phyloP scores from a whole-genome alignment of 1,284 basidiomycete genomes.

The Cutaneotrichosporon dermatis region DNA sequence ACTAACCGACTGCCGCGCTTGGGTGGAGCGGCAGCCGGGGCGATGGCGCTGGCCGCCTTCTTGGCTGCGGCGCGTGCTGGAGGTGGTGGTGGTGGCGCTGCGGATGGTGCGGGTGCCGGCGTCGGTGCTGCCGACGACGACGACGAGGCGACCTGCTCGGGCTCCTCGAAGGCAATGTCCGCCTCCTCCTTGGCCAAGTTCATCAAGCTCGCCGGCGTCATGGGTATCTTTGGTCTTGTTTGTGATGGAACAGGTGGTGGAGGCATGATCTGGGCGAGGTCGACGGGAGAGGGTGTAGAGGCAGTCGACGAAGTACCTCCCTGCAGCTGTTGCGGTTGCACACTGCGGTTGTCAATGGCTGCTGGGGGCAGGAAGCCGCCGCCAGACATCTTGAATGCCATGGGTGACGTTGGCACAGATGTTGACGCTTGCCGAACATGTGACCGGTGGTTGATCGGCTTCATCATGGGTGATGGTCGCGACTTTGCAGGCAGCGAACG shows the following conservation, averaged over 20 bases:
- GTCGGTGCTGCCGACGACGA: too few relatives aligned
- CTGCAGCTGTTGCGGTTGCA: constrained; percentile 18
- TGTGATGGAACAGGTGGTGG: constrained; percentile 51
- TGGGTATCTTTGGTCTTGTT: constrained; percentile 55
- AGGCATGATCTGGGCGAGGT: constrained; percentile 60
- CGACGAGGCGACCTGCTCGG: too few relatives aligned
- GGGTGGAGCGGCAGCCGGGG: not conserved
- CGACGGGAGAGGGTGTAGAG: constrained; percentile 76
- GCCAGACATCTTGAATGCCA: constrained; percentile 21
- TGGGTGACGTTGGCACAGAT: constrained; percentile 30
- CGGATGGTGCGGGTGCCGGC: not conserved
- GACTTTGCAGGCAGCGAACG: constrained; percentile 38
- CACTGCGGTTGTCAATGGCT: constrained; percentile 35
- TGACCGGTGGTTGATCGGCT: constrained; percentile 40
- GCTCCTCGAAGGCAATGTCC: not conserved
- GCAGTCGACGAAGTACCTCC: constrained; percentile 54
- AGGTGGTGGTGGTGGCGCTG: not conserved
- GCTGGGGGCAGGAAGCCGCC: constrained; percentile 37
- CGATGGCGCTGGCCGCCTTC: constrained; percentile 9
- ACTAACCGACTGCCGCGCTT: constrained; percentile 21
- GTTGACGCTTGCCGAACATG: constrained; percentile 17
- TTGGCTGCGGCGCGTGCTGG: constrained; percentile 9
- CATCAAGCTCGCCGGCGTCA: constrained; percentile 82
- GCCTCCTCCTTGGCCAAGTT: constrained; percentile 54
- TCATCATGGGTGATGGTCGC: constrained; percentile 48